Evolutionary conservation across 2,329 filamentous ascomycete species (phyloP).

Genomic region (Pseudocercospora eumusae): DNA sequence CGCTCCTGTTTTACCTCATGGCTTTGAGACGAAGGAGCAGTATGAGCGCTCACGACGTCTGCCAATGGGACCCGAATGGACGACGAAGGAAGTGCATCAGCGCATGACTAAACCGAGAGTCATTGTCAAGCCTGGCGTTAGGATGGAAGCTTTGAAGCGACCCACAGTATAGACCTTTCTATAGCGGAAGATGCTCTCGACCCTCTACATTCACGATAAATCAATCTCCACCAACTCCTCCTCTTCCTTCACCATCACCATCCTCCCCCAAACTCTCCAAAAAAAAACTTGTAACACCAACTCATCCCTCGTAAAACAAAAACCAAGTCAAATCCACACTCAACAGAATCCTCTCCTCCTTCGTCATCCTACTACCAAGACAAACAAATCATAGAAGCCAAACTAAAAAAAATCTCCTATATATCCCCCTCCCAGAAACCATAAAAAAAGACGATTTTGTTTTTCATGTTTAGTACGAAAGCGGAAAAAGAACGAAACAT

Average conservation of each 20-base stretch:
- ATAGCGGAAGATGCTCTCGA: no score
- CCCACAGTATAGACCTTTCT: slow-evolving; percentile 55
- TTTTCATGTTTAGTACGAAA: no score
- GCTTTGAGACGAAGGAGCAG: slow-evolving; percentile 83
- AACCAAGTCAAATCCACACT: slow-evolving; percentile 22
- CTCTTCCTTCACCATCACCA: slow-evolving; percentile 16
- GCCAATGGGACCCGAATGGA: slow-evolving; percentile 91
- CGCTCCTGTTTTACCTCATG: slow-evolving; percentile 78
- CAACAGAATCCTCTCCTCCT: slow-evolving; percentile 18
- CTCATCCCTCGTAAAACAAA: slow-evolving; percentile 16
- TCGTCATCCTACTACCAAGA: slow-evolving; percentile 10
- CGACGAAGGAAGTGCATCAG: slow-evolving; percentile 94
- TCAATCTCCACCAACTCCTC: slow-evolving; percentile 20
- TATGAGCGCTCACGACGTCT: slow-evolving; percentile 86
- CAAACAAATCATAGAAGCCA: slow-evolving; percentile 51
- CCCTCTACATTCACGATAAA: no score
- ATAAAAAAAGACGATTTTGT: no score
- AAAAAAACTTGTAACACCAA: slow-evolving; percentile 19
- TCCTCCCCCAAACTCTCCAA: slow-evolving; percentile 12
- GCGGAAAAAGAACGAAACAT: no score
- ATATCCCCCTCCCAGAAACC: no score
- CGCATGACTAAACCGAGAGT: slow-evolving; percentile 84
- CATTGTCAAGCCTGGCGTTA: slow-evolving; percentile 78
- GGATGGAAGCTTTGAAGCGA: slow-evolving; percentile 84
- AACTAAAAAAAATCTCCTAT: slow-evolving; percentile 56